phyloP scores from a whole-genome alignment of 2,329 filamentous ascomycete species.

The Elsinoe batatas region DNA sequence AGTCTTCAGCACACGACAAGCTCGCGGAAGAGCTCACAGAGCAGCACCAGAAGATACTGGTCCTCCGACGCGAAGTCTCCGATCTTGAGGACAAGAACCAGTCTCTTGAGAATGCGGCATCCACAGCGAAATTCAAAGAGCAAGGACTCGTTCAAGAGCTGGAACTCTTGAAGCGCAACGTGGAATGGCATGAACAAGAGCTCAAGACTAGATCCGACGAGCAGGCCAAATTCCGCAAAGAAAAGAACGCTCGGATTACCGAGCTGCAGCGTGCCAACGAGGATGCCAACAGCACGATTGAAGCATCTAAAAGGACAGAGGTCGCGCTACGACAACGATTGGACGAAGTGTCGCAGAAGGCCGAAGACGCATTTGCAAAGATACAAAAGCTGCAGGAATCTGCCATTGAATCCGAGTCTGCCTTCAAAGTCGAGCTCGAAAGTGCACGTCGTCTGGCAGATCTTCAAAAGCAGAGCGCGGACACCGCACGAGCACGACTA shows the following conservation, averaged over 20 bases:
- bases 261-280: slow-evolving; percentile 84
- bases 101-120: slow-evolving; percentile 66
- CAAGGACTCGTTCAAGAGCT: slow-evolving; percentile 85
- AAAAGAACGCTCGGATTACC: slow-evolving; percentile 81
- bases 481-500: slow-evolving; percentile 60
- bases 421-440: slow-evolving; percentile 78
- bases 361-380: slow-evolving; percentile 70
- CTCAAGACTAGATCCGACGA: slow-evolving; percentile 84
- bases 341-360: slow-evolving; percentile 74
- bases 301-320: slow-evolving; percentile 69
- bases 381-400: slow-evolving; percentile 81
- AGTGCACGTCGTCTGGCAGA: slow-evolving; percentile 72
- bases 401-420: slow-evolving; percentile 70
- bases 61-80: slow-evolving; percentile 73
- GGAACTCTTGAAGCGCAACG: slow-evolving; percentile 76
- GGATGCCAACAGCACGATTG: slow-evolving; percentile 66
- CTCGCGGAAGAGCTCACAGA: slow-evolving; percentile 77
- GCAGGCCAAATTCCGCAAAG: slow-evolving; percentile 81
- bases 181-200: slow-evolving; percentile 87
- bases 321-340: slow-evolving; percentile 70
- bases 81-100: slow-evolving; percentile 76
- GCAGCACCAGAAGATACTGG: slow-evolving; percentile 79
- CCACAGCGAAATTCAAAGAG: slow-evolving; percentile 79
- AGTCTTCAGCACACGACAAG: slow-evolving; percentile 75
- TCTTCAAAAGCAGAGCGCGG: slow-evolving; percentile 65